Evolutionary conservation across 2,329 filamentous ascomycete species (phyloP), one percentile per base, ranked within the genome.

Genomic region (Didymella pomorum): DNA sequence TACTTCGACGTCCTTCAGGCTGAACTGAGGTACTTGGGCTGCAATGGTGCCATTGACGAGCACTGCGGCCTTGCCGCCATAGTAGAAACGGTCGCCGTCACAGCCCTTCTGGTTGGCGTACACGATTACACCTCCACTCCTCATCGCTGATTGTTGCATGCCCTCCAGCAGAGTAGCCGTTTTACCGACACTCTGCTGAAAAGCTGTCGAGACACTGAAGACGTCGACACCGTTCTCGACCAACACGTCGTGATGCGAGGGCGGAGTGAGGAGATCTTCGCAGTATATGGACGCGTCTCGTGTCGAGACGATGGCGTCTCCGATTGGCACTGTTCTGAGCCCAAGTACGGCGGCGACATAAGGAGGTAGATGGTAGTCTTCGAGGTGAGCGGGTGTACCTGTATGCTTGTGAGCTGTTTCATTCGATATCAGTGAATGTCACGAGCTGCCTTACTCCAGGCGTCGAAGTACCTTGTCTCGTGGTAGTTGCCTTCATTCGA

Each of bases 211-310:
- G 73, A 93, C 93, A 8, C 66, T 70, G 61, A 91, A 84, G 52
- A 92, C 87, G 69, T 92, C 91, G 8, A 87, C 85, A 5, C 91
- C 90, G 67, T 87, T 82, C 1, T 92, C 79, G 18, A 84, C 83
- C 79, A 87, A 86, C 11, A 79, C 76, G 29, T 83, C 83, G 63
- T 86, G 84, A 8, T 86, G 85, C 14, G 80, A 80, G 52, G 64
- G 49, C 11, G 68, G 66, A 1, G 65, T 71, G 46, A 72, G 71
- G 3, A 67, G 59, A 47, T 69, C 64, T 72, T 91, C 88, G 62
- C 88, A 91, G 5, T 86, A 85, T 43, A 90, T 76, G 48, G 77
- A 0, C 84, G 84, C 25, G 75, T 74, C 53, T 91, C 83, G 29
- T 90, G 82, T 3, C 83, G 86, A 74, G n/a, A 50, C 11, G n/a